Conservation (phyloP, 2,329 filamentous ascomycete genomes). For the Ophiocordyceps camponoti-rufipedis region DNA sequence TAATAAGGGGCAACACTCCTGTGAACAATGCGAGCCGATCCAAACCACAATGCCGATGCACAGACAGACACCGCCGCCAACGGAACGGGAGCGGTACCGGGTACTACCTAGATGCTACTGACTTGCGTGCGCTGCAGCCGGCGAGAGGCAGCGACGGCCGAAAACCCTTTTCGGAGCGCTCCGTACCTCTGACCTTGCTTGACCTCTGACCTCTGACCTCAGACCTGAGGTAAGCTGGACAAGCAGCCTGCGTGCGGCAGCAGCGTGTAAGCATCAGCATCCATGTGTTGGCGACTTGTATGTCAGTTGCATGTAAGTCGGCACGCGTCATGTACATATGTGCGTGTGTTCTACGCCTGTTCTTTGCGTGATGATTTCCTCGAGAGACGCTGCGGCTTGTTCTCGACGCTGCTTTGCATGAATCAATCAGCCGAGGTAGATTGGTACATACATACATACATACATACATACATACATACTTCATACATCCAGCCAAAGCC, state of each 20-base stretch:
- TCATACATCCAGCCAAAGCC: not conserved
- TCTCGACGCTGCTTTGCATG: not conserved
- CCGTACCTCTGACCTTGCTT: too few species aligned
- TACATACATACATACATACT: not conserved
- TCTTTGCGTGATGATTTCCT: too few species aligned
- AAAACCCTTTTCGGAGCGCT: not conserved
- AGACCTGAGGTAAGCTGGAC: too few species aligned
- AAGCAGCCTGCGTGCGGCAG: too few species aligned
- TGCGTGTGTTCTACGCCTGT: too few species aligned
- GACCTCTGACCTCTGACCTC: too few species aligned
- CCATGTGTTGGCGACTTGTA: too few species aligned
- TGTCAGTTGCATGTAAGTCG: too few species aligned
- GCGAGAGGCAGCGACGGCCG: not conserved
- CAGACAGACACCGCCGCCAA: not conserved
- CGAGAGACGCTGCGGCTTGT: not conserved
- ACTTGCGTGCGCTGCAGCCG: not conserved
- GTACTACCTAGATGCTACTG: not conserved
- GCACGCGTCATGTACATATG: too few species aligned
- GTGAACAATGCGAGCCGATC: not conserved
- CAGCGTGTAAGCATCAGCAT: too few species aligned
- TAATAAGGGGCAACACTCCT: not conserved
- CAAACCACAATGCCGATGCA: not conserved
- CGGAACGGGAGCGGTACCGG: not conserved
- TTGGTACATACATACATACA: not conserved
- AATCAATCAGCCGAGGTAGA: not conserved